Evolutionary conservation across 352 stramenopile genomes (phyloP), one percentile per base, ranked within the genome.

Genomic region (Phytophthora quininea): DNA sequence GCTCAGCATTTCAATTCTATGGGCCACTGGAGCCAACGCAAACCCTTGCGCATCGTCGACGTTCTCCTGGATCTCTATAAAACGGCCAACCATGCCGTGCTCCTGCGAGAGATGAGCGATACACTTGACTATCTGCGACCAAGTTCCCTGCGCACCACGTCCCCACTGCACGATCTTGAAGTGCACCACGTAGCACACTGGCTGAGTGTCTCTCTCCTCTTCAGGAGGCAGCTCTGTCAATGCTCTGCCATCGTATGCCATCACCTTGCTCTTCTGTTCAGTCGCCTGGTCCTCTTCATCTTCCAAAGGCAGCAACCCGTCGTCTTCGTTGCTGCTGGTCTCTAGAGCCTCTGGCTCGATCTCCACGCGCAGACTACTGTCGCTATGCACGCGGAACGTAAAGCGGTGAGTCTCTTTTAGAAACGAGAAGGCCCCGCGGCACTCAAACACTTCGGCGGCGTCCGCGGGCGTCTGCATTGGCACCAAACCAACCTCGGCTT

Each of bases 141-240:
- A 67, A 54, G 69, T 69, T 6, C 52, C 58, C 50, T 75, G 66
- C 9, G 32, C 58, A 9, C 67, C 43, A 10, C 71, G 72, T 38
- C 62, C 67, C 69, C 73, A 86, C 35, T 69, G 73, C 35, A 86
- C 71, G 12, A 86, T 57, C 42, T 84, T 84, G 52, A 84, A 86
- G 30, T 81, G 69, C 27, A 80, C 62, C n/a, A 79, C 68, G 50
- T 76, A 82, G 53, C 64, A 74, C 31, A 53, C 19, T 2, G 52
- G 42, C 27, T 56, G 38, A 30, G 27, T 27, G 5, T 60, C 40
- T 32, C 40, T 50, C 27, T 51, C 74, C 76, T 51, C 32, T 54
- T 69, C 43, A 1, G 55, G n/a, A 1, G 63, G 54, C 15, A 65
- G 56, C 7, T 73, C 74, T 31, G 70, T 47, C 32, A 82, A 58